Evolutionary conservation across 768 basidiomycete species (phyloP).

Genomic region (Sporobolomyces roseus): DNA sequence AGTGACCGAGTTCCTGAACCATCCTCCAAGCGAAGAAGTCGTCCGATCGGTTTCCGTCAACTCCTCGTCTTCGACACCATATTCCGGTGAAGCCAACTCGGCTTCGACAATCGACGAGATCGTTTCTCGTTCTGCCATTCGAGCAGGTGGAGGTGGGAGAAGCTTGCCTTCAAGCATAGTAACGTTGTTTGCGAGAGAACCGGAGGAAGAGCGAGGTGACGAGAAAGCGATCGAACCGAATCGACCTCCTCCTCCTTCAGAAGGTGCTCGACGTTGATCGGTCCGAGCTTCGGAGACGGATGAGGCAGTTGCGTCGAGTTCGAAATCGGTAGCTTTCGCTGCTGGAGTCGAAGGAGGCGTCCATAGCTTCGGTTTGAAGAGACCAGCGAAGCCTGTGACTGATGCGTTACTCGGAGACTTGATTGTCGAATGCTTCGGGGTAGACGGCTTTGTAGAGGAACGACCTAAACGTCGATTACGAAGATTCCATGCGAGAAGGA

Average conservation of each 20-base stretch:
- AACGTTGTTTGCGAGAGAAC: conserved; percentile 12
- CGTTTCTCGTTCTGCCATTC: conserved; percentile 28
- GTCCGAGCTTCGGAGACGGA: conserved; percentile 8
- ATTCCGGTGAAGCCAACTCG: conserved; percentile 15
- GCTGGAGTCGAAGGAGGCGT: neutral
- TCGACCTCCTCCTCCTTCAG: neutral
- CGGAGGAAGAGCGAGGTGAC: conserved; percentile 24
- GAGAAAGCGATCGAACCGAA: conserved; percentile 28
- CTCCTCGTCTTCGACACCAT: conserved; percentile 19
- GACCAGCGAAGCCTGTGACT: neutral
- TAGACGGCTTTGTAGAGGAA: neutral
- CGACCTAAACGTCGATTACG: conserved; percentile 34
- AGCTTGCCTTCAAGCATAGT: conserved; percentile 34
- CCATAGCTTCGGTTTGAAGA: conserved; percentile 16
- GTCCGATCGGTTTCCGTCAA: neutral
- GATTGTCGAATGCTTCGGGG: too few species aligned
- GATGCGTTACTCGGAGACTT: too few species aligned
- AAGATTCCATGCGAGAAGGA: conserved; percentile 32
- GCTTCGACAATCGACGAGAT: conserved; percentile 30
- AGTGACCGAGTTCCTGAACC: conserved; percentile 27
- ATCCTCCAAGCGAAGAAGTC: conserved; percentile 8
- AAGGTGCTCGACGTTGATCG: neutral
- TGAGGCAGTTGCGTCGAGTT: conserved; percentile 7
- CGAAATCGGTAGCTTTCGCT: neutral
- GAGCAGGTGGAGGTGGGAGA: conserved; percentile 32